Percentiles rank a stretch among this genome's conserved stretches.
Conservation (phyloP, 2,329 filamentous ascomycete species). For the Aspergillus sp. region DNA sequence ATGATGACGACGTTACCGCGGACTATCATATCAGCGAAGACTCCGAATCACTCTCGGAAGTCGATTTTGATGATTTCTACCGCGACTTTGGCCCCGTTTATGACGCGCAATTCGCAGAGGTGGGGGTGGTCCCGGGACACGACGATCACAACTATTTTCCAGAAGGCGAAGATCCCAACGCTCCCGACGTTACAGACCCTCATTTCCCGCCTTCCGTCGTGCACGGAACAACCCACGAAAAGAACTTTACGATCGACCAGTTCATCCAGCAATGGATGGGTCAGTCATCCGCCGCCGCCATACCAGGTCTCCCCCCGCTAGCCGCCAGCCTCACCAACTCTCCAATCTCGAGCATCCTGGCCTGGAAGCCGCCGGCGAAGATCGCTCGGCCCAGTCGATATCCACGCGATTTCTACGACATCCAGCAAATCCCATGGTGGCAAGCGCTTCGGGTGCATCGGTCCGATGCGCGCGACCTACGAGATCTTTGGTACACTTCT, state of each 20-base stretch:
- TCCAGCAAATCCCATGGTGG: slow-evolving; percentile 43
- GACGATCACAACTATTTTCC: slow-evolving; percentile 17
- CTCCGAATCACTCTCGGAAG: slow-evolving; percentile 15
- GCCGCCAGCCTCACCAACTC: slow-evolving; percentile 21
- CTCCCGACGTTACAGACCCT: slow-evolving; percentile 11
- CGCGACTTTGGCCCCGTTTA: slow-evolving; percentile 17
- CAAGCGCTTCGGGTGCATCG: slow-evolving; percentile 35
- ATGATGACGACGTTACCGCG: slow-evolving; percentile 12
- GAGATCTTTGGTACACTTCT: slow-evolving; percentile 41
- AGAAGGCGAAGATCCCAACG: slow-evolving; percentile 14
- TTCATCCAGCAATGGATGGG: slow-evolving; percentile 42
- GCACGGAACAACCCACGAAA: slow-evolving; percentile 36
- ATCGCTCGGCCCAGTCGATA: slow-evolving; percentile 29
- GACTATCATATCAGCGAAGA: slow-evolving; percentile 4
- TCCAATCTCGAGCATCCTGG: slow-evolving; percentile 32
- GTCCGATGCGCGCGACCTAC: slow-evolving; percentile 34
- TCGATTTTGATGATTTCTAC: slow-evolving; percentile 32
- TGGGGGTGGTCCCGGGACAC: slow-evolving; percentile 9
- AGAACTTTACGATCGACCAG: slow-evolving; percentile 42
- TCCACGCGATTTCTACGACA: slow-evolving; percentile 31
- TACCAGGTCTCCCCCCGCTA: slow-evolving; percentile 17
- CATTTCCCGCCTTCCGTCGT: slow-evolving; percentile 23
- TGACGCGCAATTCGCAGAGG: slow-evolving; percentile 12
- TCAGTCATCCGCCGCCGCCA: slow-evolving; percentile 22
- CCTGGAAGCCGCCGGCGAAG: slow-evolving; percentile 33